These are phyloP conservation scores for Umbilicus rupestris DNA, from an alignment of 164 flowering plant species.

Conservation along the genomic window DNA sequence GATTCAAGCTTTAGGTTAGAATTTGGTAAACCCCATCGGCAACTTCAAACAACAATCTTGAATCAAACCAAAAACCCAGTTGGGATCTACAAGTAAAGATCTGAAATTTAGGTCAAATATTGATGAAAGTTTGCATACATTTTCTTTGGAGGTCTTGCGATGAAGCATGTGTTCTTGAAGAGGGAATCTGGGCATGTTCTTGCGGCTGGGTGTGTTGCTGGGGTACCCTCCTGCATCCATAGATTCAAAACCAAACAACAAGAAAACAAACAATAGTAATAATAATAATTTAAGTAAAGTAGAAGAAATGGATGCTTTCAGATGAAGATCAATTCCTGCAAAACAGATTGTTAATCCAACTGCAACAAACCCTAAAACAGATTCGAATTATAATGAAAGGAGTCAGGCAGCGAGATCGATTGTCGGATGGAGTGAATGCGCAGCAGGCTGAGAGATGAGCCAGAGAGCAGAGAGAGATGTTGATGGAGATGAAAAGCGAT, in stretches of 20 bases:
- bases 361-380: not conserved
- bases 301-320: not conserved
- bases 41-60: not conserved
- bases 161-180: slow-evolving; percentile 9
- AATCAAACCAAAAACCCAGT: not conserved
- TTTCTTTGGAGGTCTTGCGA: slow-evolving; percentile 11
- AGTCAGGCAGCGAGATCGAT: not conserved
- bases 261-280: not conserved
- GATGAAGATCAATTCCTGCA: slow-evolving; percentile 2
- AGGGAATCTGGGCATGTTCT: slow-evolving; percentile 7
- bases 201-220: slow-evolving; percentile 1
- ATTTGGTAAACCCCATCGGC: not conserved
- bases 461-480: not conserved
- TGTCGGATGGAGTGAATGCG: not conserved
- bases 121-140: not conserved
- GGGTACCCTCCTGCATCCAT: slow-evolving; percentile 11
- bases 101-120: not conserved
- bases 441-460: not conserved
- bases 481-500: not conserved
- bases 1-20: not conserved
- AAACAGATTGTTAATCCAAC: not conserved
- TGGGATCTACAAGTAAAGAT: not conserved
- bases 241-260: not conserved
- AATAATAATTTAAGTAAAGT: not conserved
- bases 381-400: not conserved